Conservation (phyloP, 2,329 filamentous ascomycete genomes). For the Pseudogymnoascus sp. region DNA sequence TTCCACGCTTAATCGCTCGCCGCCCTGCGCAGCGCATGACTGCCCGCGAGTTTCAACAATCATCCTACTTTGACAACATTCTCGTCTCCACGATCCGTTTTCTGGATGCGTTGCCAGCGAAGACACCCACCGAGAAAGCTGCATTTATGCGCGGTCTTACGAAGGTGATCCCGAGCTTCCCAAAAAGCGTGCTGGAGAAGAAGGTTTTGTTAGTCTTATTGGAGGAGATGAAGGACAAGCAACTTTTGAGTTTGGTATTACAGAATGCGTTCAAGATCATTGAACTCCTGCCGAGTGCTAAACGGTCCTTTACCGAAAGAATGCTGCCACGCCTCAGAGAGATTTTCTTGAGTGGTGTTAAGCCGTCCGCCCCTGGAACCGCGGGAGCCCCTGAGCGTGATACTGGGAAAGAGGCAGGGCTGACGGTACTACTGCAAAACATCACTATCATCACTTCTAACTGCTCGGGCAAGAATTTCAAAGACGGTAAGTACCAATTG, state of each 20-base stretch:
- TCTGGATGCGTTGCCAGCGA: constrained; percentile 81
- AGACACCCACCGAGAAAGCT: constrained; percentile 83
- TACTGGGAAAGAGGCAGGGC: constrained; percentile 72
- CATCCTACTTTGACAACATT: constrained; percentile 94
- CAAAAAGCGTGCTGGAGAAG: constrained; percentile 86
- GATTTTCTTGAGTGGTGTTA: constrained; percentile 62
- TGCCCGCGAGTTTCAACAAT: constrained; percentile 87
- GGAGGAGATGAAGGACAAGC: constrained; percentile 89
- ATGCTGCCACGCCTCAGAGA: constrained; percentile 80
- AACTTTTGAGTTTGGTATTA: constrained; percentile 74
- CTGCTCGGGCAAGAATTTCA: constrained; percentile 85
- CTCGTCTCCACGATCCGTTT: constrained; percentile 95
- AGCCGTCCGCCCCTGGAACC: constrained; percentile 35
- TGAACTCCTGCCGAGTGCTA: constrained; percentile 66
- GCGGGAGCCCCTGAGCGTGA: constrained; percentile 61
- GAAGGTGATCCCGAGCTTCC: constrained; percentile 84
- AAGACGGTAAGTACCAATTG: constrained; percentile 58
- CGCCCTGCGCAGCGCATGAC: constrained; percentile 80
- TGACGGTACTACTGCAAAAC: constrained; percentile 87
- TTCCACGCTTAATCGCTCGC: constrained; percentile 80
- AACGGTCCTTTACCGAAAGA: constrained; percentile 72
- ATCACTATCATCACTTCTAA: constrained; percentile 69
- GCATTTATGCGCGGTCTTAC: constrained; percentile 85
- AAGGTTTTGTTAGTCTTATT: constrained; percentile 83
- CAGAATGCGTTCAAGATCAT: constrained; percentile 92